Evolutionary conservation across 345 rosid species (phyloP).

Genomic region (Iberis pinnata): DNA sequence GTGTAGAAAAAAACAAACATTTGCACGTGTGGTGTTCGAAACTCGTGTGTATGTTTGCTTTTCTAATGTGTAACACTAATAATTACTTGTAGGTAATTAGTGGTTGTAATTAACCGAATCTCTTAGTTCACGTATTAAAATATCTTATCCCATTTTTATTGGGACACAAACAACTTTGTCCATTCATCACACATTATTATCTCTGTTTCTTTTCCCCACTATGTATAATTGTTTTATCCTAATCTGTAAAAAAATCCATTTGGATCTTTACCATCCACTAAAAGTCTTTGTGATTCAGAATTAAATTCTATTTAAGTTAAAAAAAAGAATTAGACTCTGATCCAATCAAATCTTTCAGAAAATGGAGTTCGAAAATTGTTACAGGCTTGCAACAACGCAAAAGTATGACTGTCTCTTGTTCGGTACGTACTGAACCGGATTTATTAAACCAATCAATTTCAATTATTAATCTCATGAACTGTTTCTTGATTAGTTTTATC

Average conservation of each 20-base stretch:
- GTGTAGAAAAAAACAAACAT: not conserved
- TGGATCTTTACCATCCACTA: slow-evolving; percentile 18
- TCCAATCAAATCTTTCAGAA: slow-evolving; percentile 24
- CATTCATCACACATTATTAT: slow-evolving; percentile 23
- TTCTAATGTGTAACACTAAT: not conserved
- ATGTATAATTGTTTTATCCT: not conserved
- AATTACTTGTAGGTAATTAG: slow-evolving; percentile 17
- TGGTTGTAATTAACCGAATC: slow-evolving; percentile 22
- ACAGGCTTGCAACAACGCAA: slow-evolving; percentile 28
- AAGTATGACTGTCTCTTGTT: slow-evolving; percentile 76
- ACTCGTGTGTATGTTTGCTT: not conserved
- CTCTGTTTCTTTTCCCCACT: slow-evolving; percentile 5
- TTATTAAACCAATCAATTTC: not conserved
- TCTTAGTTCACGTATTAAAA: slow-evolving; percentile 11
- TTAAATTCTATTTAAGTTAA: slow-evolving; percentile 19
- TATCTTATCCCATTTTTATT: slow-evolving; percentile 22
- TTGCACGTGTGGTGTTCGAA: not conserved
- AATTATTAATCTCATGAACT: not conserved
- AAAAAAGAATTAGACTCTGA: slow-evolving; percentile 6
- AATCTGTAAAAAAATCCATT: slow-evolving; percentile 12
- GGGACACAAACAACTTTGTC: slow-evolving; percentile 22
- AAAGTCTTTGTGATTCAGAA: slow-evolving; percentile 14
- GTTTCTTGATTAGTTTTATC: not conserved
- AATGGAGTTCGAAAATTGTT: slow-evolving; percentile 52
- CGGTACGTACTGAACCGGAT: slow-evolving; percentile 37